Evolutionary conservation across 257 asterid genomes (phyloP).

Genomic region (Scutellaria baicalensis): DNA sequence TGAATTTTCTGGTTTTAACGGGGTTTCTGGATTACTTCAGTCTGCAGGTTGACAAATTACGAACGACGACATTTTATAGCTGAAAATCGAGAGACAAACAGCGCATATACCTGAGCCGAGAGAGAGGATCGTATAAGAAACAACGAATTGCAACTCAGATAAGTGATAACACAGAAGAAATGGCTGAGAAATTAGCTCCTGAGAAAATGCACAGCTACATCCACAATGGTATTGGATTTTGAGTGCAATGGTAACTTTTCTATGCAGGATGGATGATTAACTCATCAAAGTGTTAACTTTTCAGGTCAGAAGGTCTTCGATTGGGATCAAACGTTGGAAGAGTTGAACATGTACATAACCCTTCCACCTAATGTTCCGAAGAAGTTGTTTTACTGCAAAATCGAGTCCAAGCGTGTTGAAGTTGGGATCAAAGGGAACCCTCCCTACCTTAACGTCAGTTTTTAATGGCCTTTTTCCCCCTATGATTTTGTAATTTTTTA

Average conservation of each 20-base stretch:
- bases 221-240: conserved; percentile 47
- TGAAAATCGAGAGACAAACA: neutral
- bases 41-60: neutral
- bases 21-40: conserved; percentile 2
- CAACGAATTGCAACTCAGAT: neutral
- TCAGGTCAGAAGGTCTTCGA: conserved; percentile 93
- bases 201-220: conserved; percentile 23
- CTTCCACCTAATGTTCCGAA: conserved; percentile 83
- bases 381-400: conserved; percentile 70
- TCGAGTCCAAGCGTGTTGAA: conserved; percentile 76
- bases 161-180: conserved; percentile 6
- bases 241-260: neutral
- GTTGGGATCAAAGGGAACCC: conserved; percentile 97
- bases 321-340: conserved; percentile 98
- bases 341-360: conserved; percentile 81
- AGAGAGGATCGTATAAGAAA: neutral
- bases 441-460: conserved; percentile 70
- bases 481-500: neutral
- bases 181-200: conserved; percentile 87
- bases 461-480: conserved; percentile 1
- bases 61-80: neutral
- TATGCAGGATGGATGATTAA: neutral
- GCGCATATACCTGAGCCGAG: neutral
- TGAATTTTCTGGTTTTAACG: neutral
- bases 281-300: conserved; percentile 2